Percentiles rank a stretch among this genome's conserved stretches.
These are phyloP conservation scores for Amanita muscaria DNA, from an alignment of 768 basidiomycete genomes.

Conservation along the genomic window DNA sequence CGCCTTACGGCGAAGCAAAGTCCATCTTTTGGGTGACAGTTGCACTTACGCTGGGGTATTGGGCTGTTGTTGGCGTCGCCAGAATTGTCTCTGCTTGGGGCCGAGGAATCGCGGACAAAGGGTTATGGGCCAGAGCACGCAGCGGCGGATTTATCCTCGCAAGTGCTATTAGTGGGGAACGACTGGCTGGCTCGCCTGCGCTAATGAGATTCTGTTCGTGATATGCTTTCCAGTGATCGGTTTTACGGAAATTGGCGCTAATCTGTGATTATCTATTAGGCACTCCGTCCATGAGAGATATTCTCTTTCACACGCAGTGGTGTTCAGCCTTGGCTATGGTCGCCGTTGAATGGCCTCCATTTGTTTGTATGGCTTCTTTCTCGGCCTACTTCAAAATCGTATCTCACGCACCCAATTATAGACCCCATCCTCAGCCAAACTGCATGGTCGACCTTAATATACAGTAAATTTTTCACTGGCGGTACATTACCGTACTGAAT, in stretches of 20 bases:
- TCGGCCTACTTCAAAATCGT: slow-evolving; percentile 6
- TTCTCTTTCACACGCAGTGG: slow-evolving; percentile 92
- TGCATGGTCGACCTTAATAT: slow-evolving; percentile 79
- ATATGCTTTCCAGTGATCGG: slow-evolving; percentile 5
- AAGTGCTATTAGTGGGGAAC: slow-evolving; percentile 89
- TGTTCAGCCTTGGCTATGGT: slow-evolving; percentile 85
- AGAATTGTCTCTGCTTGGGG: slow-evolving; percentile 82
- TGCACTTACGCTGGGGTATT: slow-evolving; percentile 69
- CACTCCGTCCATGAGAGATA: slow-evolving; percentile 87
- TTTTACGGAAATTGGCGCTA: slow-evolving; percentile 2
- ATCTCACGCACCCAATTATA: slow-evolving; percentile 24
- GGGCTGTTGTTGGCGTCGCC: slow-evolving; percentile 72
- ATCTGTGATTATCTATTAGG: slow-evolving; percentile 33
- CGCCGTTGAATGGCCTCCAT: slow-evolving; percentile 90
- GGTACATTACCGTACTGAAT: slow-evolving; percentile 6
- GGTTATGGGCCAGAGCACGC: slow-evolving; percentile 65
- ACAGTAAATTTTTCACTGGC: slow-evolving; percentile 37
- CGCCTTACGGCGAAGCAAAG: slow-evolving; percentile 57
- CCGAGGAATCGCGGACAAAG: slow-evolving; percentile 51
- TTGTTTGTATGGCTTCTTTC: slow-evolving; percentile 60
- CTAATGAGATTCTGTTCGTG: slow-evolving; percentile 81
- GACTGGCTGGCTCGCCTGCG: slow-evolving; percentile 75
- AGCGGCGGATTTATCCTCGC: slow-evolving; percentile 84
- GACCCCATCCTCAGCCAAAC: slow-evolving; percentile 87
- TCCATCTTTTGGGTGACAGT: slow-evolving; percentile 71